Conservation (phyloP, 2,329 filamentous ascomycete genomes). For the Spiromastix sp. region DNA sequence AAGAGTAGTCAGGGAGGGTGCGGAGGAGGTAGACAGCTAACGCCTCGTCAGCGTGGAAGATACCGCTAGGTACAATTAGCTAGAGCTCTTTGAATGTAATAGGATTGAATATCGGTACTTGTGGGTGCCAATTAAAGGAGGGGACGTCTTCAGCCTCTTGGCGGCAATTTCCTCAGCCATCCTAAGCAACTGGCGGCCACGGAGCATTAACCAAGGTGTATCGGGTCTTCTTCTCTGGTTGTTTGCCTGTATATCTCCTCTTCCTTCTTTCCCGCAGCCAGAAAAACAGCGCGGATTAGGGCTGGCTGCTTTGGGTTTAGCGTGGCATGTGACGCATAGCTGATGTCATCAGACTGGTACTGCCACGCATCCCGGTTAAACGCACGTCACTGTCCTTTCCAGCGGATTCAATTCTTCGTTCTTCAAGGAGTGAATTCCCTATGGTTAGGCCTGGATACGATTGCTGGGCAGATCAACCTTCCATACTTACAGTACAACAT, state of each 20-base stretch:
- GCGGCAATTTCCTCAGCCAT: conserved; percentile 59
- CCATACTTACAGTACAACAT: no score
- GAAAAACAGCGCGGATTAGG: no score
- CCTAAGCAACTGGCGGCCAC: conserved; percentile 35
- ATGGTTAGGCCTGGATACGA: no score
- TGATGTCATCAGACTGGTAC: no score
- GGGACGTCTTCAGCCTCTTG: conserved; percentile 74
- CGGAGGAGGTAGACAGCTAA: conserved; percentile 94
- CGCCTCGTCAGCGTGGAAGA: conserved; percentile 98
- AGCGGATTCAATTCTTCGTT: no score
- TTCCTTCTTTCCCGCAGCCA: neutral
- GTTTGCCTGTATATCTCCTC: neutral
- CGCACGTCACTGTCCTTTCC: no score
- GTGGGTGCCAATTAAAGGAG: conserved; percentile 77
- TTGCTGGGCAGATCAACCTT: no score
- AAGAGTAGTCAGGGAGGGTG: conserved; percentile 68
- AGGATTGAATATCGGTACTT: conserved; percentile 39
- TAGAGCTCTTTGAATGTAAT: neutral
- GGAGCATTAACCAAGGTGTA: conserved; percentile 12
- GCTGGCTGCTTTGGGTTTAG: no score
- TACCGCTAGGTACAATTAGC: conserved; percentile 45
- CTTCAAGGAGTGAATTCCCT: no score
- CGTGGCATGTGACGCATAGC: no score
- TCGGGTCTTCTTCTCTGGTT: neutral
- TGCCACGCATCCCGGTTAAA: no score